Conservation (phyloP, 2,329 filamentous ascomycete genomes). For the Phialophora expanda region DNA sequence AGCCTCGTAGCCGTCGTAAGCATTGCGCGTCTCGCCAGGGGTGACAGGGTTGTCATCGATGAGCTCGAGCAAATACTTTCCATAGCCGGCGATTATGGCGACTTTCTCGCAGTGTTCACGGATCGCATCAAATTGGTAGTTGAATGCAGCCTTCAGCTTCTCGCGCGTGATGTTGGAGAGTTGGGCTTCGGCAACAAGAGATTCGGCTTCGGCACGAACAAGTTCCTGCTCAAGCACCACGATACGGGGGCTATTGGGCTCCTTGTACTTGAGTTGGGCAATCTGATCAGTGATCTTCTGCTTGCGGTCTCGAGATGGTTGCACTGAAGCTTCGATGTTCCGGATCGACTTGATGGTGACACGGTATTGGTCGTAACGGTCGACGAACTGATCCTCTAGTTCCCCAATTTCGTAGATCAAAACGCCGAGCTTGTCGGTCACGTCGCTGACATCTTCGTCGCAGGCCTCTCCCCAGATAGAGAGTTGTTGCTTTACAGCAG, state of each 20-base stretch:
- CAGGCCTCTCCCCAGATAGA: conserved; percentile 95
- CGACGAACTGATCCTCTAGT: conserved; percentile 96
- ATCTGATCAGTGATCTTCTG: conserved; percentile 99
- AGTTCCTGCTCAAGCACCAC: conserved; percentile 98
- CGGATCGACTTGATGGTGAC: conserved; percentile 99
- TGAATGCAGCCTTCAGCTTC: conserved; percentile 98
- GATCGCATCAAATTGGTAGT: conserved; percentile 96
- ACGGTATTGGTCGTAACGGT: conserved; percentile 98
- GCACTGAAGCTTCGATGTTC: conserved; percentile 98
- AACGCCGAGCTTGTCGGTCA: conserved; percentile 98
- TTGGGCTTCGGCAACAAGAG: conserved; percentile 97
- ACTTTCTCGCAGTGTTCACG: conserved; percentile 98
- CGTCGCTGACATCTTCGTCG: conserved; percentile 97
- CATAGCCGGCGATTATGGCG: conserved; percentile 95
- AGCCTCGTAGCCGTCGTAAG: conserved; percentile 97
- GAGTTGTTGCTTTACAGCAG: conserved; percentile 79
- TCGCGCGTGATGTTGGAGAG: conserved; percentile 99
- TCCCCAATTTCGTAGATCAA: conserved; percentile 98
- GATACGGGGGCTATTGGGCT: conserved; percentile 96
- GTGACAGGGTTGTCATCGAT: conserved; percentile 97
- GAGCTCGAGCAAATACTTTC: conserved; percentile 96
- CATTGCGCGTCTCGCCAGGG: conserved; percentile 90
- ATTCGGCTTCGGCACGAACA: conserved; percentile 96
- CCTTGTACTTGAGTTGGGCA: conserved; percentile 98
- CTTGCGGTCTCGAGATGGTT: conserved; percentile 98